A percentile compares a stretch with the other conserved stretches of the same genome.
These are phyloP conservation scores for Quercus lobata DNA, from an alignment of 331 rosid genomes.

Conservation along the genomic window DNA sequence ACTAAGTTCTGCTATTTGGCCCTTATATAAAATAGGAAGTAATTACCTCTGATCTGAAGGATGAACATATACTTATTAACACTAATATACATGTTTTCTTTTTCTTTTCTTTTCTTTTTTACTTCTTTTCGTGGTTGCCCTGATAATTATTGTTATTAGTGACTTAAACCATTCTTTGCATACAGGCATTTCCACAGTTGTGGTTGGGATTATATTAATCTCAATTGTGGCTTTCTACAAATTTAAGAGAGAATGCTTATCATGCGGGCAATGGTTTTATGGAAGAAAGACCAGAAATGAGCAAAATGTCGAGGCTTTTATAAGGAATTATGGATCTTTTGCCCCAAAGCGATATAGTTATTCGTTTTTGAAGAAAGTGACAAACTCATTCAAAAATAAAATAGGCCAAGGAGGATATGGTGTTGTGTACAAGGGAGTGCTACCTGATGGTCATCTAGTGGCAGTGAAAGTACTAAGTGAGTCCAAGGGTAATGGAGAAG, in stretches of 20 bases:
- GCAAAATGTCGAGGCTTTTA: conserved; percentile 6
- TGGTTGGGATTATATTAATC: background rate
- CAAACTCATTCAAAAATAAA: conserved; percentile 17
- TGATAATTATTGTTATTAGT: no score
- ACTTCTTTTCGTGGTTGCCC: no score
- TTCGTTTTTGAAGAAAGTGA: conserved; percentile 25
- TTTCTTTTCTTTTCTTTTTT: no score
- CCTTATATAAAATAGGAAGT: no score
- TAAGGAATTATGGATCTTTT: background rate
- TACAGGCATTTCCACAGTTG: background rate
- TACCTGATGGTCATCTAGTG: conserved; percentile 27
- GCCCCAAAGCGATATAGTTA: conserved; percentile 17
- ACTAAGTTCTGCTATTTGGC: no score
- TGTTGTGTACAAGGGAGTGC: conserved; percentile 34
- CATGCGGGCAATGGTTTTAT: background rate
- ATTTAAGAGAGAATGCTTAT: background rate
- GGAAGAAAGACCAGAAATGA: background rate
- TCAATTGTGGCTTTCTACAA: background rate
- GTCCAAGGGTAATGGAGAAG: conserved; percentile 26
- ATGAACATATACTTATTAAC: no score
- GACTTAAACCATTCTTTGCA: background rate
- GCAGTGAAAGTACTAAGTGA: conserved; percentile 35
- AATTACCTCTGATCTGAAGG: no score
- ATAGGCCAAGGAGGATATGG: conserved; percentile 43
- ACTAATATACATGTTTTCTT: no score